Conservation (phyloP, 148 eudicot species). For the Camellia japonica region DNA sequence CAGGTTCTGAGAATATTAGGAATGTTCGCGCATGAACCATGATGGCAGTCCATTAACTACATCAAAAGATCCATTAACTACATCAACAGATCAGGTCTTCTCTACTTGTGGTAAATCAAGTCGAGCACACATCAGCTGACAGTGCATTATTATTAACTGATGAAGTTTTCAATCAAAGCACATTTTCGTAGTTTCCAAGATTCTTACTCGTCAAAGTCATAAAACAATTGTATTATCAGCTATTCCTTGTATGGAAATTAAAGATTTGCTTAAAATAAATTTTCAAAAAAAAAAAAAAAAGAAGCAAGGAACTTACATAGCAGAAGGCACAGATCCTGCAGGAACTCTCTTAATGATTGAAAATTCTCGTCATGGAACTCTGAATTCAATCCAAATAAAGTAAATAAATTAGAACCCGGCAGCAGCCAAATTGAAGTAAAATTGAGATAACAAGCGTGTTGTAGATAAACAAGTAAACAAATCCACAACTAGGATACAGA, state of each 20-base stretch:
- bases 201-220: slow-evolving; percentile 1
- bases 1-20: not conserved
- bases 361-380: slow-evolving; percentile 50
- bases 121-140: not conserved
- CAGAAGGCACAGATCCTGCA: slow-evolving; percentile 34
- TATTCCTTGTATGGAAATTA: not conserved
- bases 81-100: not conserved
- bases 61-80: too few species aligned
- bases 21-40: not conserved
- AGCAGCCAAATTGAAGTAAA: not conserved
- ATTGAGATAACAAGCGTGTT: not conserved
- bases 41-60: not conserved
- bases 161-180: not conserved
- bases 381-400: slow-evolving; percentile 29
- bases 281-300: not conserved
- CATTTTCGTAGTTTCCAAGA: not conserved
- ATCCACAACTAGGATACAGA: not conserved
- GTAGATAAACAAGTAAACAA: not conserved
- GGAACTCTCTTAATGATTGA: slow-evolving; percentile 68
- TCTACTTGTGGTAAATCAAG: not conserved
- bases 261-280: not conserved
- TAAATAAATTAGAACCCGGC: not conserved
- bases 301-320: slow-evolving; percentile 27
- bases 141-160: not conserved
- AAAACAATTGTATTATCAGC: not conserved